Percentiles rank a stretch among this genome's conserved stretches.
These are phyloP conservation scores for Fibroporia radiculosa DNA, from an alignment of 768 basidiomycete species.

Conservation along the genomic window DNA sequence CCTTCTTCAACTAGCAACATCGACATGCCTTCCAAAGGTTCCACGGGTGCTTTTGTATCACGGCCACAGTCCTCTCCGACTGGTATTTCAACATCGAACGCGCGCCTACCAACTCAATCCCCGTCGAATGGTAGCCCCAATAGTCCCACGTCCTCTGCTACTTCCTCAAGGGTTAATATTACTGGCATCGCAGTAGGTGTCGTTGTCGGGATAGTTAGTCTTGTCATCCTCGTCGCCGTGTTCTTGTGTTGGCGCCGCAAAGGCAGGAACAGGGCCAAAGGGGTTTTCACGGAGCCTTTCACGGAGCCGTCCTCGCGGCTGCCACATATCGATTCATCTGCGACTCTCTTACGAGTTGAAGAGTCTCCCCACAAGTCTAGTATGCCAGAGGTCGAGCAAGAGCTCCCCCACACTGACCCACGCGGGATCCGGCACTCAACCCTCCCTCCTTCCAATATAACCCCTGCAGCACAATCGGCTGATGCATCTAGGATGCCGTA, in stretches of 20 bases:
- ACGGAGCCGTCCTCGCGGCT: too few relatives aligned
- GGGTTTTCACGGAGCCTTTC: too few relatives aligned
- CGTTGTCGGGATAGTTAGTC: slow-evolving; percentile 1
- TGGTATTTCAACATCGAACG: neutral
- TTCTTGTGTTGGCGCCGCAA: neutral
- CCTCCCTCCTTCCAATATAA: too few relatives aligned
- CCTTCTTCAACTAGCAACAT: neutral
- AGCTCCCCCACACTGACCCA: too few relatives aligned
- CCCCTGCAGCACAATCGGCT: too few relatives aligned
- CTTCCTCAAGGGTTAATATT: neutral
- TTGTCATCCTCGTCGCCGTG: slow-evolving; percentile 1
- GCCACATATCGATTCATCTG: too few relatives aligned
- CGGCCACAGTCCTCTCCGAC: neutral
- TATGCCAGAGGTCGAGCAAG: too few relatives aligned
- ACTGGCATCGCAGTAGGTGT: slow-evolving; percentile 7
- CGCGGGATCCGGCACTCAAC: too few relatives aligned
- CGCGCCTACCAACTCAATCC: neutral
- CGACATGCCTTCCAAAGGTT: neutral
- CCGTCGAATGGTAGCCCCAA: neutral
- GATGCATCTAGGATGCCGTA: too few relatives aligned
- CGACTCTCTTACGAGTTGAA: too few relatives aligned
- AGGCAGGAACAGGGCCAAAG: neutral
- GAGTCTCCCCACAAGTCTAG: too few relatives aligned
- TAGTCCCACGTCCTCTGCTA: neutral
- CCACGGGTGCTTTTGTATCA: neutral